phyloP scores from a whole-genome alignment of 2,329 filamentous ascomycete genomes.

The Ophiosphaerella narmari region DNA sequence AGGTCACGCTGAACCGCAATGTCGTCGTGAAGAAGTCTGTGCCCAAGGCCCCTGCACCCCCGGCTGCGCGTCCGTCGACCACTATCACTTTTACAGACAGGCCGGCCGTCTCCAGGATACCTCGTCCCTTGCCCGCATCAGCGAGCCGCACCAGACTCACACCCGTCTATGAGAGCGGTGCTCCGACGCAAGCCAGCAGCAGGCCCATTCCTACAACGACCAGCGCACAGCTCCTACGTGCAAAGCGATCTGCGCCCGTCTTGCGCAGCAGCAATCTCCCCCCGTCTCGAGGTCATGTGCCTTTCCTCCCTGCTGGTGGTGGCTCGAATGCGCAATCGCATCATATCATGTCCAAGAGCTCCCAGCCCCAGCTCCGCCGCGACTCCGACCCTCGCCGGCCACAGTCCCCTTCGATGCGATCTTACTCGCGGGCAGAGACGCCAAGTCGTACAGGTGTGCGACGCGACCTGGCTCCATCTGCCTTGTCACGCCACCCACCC shows the following conservation, averaged over 20 bases:
- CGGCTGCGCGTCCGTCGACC: slow-evolving; percentile 72
- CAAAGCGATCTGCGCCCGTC: slow-evolving; percentile 65
- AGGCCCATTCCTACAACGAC: slow-evolving; percentile 58
- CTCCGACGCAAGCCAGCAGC: slow-evolving; percentile 66
- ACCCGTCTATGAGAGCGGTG: slow-evolving; percentile 88
- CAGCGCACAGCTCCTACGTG: slow-evolving; percentile 59
- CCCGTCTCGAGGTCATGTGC: slow-evolving; percentile 69
- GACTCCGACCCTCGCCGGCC: slow-evolving; percentile 72
- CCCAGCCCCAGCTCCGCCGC: slow-evolving; percentile 75
- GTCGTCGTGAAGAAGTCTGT: slow-evolving; percentile 78
- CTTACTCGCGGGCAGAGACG: slow-evolving; percentile 56
- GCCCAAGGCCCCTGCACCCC: slow-evolving; percentile 64
- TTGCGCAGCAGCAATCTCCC: slow-evolving; percentile 55
- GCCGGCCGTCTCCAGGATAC: slow-evolving; percentile 69
- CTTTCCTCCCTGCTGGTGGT: slow-evolving; percentile 77
- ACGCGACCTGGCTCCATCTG: slow-evolving; percentile 54
- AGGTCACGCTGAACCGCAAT: slow-evolving; percentile 86
- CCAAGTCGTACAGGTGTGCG: slow-evolving; percentile 52
- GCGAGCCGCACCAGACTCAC: slow-evolving; percentile 67
- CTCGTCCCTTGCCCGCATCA: slow-evolving; percentile 68
- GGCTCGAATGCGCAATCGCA: slow-evolving; percentile 75
- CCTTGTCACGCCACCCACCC: slow-evolving; percentile 57
- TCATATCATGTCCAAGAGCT: slow-evolving; percentile 72
- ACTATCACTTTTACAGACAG: slow-evolving; percentile 93
- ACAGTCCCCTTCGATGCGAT: slow-evolving; percentile 51